These are phyloP conservation scores for Talaromyces funiculosus DNA, from an alignment of 2,329 filamentous ascomycete genomes.

Conservation along the genomic window DNA sequence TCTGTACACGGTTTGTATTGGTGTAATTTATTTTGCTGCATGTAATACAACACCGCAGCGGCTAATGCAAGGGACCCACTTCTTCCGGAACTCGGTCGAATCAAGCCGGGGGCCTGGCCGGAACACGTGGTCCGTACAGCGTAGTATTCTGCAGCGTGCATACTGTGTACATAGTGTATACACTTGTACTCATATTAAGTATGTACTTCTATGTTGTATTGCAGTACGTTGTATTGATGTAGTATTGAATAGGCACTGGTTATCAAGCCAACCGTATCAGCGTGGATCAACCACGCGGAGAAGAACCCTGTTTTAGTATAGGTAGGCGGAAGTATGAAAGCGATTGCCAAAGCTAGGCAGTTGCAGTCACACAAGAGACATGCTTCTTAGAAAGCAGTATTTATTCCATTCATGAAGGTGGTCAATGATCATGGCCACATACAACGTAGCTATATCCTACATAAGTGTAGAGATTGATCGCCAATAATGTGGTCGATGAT, in stretches of 20 bases:
- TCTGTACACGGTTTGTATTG: not conserved
- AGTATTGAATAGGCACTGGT: not conserved
- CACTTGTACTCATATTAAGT: not conserved
- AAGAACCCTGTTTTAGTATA: not conserved
- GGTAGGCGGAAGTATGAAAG: not conserved
- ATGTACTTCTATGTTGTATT: not conserved
- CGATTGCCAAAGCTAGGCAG: not conserved
- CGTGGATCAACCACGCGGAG: not conserved
- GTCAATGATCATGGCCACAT: not conserved
- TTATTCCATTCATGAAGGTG: not conserved
- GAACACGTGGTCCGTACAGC: not conserved
- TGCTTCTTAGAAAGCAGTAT: not conserved
- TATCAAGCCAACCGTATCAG: not conserved
- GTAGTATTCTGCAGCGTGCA: not conserved
- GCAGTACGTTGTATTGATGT: too few species aligned
- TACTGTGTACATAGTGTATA: too few species aligned
- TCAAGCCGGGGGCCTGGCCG: not conserved
- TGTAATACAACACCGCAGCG: not conserved
- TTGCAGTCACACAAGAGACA: not conserved
- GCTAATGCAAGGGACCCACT: not conserved
- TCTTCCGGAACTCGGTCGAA: not conserved
- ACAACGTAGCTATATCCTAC: not conserved
- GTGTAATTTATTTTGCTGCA: too few species aligned
- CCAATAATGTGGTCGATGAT: not conserved
- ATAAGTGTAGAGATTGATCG: not conserved